A percentile compares a stretch with the other conserved stretches of the same genome.
Conservation (phyloP, 192 early-diverging fungal genomes). For the Allomyces javanicus region DNA sequence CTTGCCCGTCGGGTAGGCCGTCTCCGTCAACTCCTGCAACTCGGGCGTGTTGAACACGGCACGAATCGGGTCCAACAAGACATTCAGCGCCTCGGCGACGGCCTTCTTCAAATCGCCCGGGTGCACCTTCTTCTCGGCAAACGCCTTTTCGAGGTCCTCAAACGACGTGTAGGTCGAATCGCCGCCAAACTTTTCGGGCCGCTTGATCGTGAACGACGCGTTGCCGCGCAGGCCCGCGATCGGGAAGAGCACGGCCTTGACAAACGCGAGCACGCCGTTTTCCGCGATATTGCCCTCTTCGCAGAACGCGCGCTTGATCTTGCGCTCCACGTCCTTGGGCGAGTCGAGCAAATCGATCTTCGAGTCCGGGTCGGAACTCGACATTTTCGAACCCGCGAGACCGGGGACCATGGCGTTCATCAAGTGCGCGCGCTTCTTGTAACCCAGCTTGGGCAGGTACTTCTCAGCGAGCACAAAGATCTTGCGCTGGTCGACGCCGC, state of each 20-base stretch:
- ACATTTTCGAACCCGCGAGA: conserved; percentile 86
- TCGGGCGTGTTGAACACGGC: conserved; percentile 46
- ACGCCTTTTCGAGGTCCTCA: conserved; percentile 63
- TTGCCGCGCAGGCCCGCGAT: conserved; percentile 14
- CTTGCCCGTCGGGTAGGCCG: conserved; percentile 55
- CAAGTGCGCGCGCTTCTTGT: conserved; percentile 88
- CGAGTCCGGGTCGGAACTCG: conserved; percentile 83
- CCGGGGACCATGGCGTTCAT: conserved; percentile 98
- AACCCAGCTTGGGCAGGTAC: conserved; percentile 79
- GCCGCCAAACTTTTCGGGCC: conserved; percentile 85
- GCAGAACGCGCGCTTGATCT: conserved; percentile 91
- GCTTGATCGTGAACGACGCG: conserved; percentile 35
- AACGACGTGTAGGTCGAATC: conserved; percentile 50
- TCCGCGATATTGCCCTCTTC: conserved; percentile 81
- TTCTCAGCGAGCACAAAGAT: conserved; percentile 96
- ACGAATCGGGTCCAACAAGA: conserved; percentile 70
- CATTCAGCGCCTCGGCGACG: conserved; percentile 63
- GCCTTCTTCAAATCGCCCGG: conserved; percentile 87
- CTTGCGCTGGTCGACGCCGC: conserved; percentile 97
- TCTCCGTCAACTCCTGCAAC: conserved; percentile 44
- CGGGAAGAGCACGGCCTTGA: conserved; percentile 80
- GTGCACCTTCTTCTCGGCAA: conserved; percentile 67
- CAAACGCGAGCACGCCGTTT: conserved; percentile 82
- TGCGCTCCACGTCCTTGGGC: conserved; percentile 52
- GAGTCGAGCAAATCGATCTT: conserved; percentile 93